Evolutionary conservation across 495 filamentous ascomycete genomes (phyloP), one percentile per base, ranked within the genome.

Genomic region (Amorphotheca resinae): DNA sequence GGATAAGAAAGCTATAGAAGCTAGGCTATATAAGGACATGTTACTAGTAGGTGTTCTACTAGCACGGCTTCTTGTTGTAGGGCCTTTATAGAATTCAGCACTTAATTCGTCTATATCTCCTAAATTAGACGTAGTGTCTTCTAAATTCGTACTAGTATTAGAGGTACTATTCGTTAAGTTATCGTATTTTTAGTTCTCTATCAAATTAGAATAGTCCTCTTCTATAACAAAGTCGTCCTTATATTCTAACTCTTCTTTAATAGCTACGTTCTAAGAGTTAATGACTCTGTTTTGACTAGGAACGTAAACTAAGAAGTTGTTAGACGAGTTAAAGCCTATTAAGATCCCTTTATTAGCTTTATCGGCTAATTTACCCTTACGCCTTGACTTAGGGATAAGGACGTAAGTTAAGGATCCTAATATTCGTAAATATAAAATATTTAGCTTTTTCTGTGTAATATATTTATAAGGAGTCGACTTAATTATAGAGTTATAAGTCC

Each of bases 401-500:
- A 25, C 38, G 38, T 45, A 45, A 23, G 3, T 9, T 26, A 45
- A 30, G 22, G 33, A 45, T 20, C 42, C 33, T 45, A 46, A 23
- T 40, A 46, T 34, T 26, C 21, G 39, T 5, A 41, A 31, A 33
- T 33, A 41, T n/a, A 8, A 28, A 33, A 46, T 33, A 41, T 39
- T 26, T 11, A 20, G 43, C 17, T 45, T 45, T 8, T 26, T 14
- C 12, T 39, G 17, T 8, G 17, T 4, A 3, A 45, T 22, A 3
- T 12, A 9, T 12, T 5, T 21, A 18, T 38, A 45, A 30, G 43
- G 43, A 25, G 17, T 45, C 20, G 12, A 18, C 4, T 45, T 45
- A 38, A 45, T 45, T 38, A 21, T 20, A 45, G 4, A 9, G 22
- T 45, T 45, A 45, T 45, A 45, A 20, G 43, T 45, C 15, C 43